Evolutionary conservation across 495 filamentous ascomycete genomes (phyloP), one percentile per base, ranked within the genome.

Genomic region (Lepidopterella palustris): DNA sequence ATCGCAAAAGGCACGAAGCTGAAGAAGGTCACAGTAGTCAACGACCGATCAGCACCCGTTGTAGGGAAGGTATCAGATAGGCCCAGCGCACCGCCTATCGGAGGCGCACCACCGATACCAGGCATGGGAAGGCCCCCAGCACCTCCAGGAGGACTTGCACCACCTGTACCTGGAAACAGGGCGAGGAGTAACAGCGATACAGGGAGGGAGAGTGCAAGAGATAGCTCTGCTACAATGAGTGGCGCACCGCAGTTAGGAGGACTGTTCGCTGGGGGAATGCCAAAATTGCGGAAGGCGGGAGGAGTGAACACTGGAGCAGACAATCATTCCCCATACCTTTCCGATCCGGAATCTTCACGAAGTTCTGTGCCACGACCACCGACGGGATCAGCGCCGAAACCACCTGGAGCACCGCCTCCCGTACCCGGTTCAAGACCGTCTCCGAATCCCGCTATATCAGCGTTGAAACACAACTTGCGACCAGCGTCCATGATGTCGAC

Each of bases 231-330:
- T 40, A 73, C 72, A 60, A 71, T 77, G 31, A 79, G 83, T 25
- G 73, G 84, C 23, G 82, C 89, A 18, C 89, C 91, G 27, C 93
- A 97, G 69, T 71, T 98, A 31, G 92, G 78, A 8, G 93, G 95
- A 3, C 73, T 98, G 25, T 95, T 98, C 68, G 90, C 89, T 8
- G 91, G 90, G 28, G 95, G 92, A 28, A 97, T 97, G 79, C 93
- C 93, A 2, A 97, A 96, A 75, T 68, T 98, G 62, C 85, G 87
- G 71, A 96, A 90, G 74, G 84, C 88, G 10, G 82, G 81, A 29
- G 93, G 92, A 21, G 78, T 98, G 55, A 84, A 95, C 72, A 97
- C 93, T 11, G 92, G 92, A 71, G 91, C 90, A 63, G 86, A 78
- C 67, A 81, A 78, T 65, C 85, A 86, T 48, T 83, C 90, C 23